These are phyloP conservation scores for Fusarium begoniae DNA, from an alignment of 2,329 filamentous ascomycete species.

Conservation along the genomic window DNA sequence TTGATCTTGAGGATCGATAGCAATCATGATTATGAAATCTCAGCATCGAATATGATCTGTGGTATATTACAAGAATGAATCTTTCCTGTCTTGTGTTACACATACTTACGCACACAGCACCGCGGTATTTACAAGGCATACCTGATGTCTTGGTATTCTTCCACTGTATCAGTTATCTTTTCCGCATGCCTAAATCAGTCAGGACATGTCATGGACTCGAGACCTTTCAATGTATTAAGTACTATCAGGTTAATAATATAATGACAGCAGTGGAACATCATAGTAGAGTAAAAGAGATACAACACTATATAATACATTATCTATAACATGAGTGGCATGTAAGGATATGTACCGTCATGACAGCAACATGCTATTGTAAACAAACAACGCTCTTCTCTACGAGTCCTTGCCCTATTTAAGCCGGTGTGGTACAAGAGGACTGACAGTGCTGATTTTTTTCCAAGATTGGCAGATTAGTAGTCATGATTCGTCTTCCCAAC, in stretches of 20 bases:
- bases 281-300: not conserved
- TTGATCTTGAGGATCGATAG: no score
- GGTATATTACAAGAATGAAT: no score
- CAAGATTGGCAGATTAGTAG: not conserved
- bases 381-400: not conserved
- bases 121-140: not conserved
- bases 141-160: not conserved
- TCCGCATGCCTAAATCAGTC: no score
- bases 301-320: not conserved
- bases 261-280: not conserved
- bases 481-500: not conserved
- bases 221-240: no score
- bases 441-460: not conserved
- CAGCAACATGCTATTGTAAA: not conserved
- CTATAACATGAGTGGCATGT: not conserved
- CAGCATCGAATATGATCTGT: no score
- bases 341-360: not conserved
- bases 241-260: not conserved
- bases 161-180: not conserved
- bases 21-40: no score
- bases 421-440: not conserved
- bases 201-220: not conserved
- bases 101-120: no score
- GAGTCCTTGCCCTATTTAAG: not conserved
- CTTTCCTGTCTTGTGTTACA: no score